These are phyloP conservation scores for Kazachstania viticola DNA, from an alignment of 805 yeast genomes.

Conservation along the genomic window DNA sequence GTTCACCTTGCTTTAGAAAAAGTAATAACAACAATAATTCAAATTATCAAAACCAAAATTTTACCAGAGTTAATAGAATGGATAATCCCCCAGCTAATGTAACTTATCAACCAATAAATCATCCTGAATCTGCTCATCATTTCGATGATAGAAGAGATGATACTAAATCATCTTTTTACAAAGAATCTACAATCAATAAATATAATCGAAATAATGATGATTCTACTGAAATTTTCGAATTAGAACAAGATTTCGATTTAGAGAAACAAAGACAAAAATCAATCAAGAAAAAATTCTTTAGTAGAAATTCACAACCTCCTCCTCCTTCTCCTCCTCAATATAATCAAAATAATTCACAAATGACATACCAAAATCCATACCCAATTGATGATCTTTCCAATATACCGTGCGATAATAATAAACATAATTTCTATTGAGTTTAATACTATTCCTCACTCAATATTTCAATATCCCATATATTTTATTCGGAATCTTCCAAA, in stretches of 20 bases:
- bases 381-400: no score
- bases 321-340: no score
- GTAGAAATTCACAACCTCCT: no score
- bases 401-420: no score
- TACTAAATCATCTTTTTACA: not conserved
- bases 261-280: constrained; percentile 16
- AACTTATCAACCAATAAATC: constrained; percentile 23
- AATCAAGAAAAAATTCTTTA: no score
- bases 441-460: no score
- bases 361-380: not conserved
- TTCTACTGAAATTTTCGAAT: constrained; percentile 15
- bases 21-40: constrained; percentile 1
- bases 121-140: constrained; percentile 15
- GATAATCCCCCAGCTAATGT: constrained; percentile 15
- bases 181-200: no score
- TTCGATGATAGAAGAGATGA: not conserved
- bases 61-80: constrained; percentile 2
- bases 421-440: no score
- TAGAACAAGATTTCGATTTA: constrained; percentile 24
- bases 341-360: not conserved
- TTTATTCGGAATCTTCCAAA: no score
- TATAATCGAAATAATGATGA: not conserved
- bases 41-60: constrained; percentile 4
- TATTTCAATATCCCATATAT: no score
- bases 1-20: constrained; percentile 24